Evolutionary conservation across 768 basidiomycete genomes (phyloP), one percentile per base, ranked within the genome.

Genomic region (Punctularia strigosozonata): DNA sequence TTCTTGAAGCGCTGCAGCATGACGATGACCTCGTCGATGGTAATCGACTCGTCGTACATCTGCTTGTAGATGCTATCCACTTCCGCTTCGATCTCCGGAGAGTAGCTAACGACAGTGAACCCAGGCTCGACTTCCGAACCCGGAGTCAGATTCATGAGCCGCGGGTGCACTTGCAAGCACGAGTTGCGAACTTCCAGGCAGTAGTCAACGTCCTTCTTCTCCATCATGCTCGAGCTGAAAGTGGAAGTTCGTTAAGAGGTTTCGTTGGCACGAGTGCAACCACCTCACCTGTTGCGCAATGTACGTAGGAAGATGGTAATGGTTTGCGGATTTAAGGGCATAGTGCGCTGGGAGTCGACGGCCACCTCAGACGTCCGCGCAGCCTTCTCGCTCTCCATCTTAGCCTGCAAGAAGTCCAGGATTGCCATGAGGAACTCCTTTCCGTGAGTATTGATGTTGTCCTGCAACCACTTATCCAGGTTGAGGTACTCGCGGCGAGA

Each of bases 61-160:
- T 90, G 80, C 59, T 90, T 91, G 69, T 94, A 97, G 56, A 95
- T 91, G 38, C 77, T 71, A 49, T 98, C 95, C 41, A 95, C 91
- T 61, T 97, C 91, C 8, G 75, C 67, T 56, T 95, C 89, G 39
- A 94, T 84, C 50, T 97, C 92, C 35, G 80, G 60, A 5, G 86
- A 69, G 61, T 95, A 98, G 42, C 66, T 79, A 54, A 92, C 77
- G 17, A 95, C 92, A 4, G 77, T 69, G 55, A 94, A 83, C 18
- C 92, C 94, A 17, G 91, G 90, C 55, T 98, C 94, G 18, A 73
- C 69, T 44, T 97, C 91, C 17, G 79, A 73, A 30, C 77, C 78
- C 15, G 95, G 92, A 15, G 74, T 73, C 17, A 99, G 73, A 56
- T 80, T 91, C 86, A 99, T 92, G 36, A 99, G 75, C 39, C 92